Percentiles rank a stretch among this genome's conserved stretches.
Evolutionary conservation across 202 grass and related monocot genomes (phyloP).

Genomic region (Hordeum pubiflorum): DNA sequence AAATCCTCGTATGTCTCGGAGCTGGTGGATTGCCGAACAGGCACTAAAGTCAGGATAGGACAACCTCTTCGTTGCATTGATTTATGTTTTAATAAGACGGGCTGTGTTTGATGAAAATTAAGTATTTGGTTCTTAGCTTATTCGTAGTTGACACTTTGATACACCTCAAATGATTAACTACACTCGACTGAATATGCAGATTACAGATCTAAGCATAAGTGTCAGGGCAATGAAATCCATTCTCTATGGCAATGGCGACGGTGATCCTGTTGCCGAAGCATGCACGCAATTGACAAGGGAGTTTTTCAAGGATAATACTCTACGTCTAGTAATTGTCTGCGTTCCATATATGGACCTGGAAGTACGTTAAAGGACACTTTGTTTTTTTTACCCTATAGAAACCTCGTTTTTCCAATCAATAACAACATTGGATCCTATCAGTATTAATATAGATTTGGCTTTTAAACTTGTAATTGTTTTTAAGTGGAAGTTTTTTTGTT

Average conservation of each 20-base stretch:
- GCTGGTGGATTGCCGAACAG: no score
- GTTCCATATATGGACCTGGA: constrained; percentile 45
- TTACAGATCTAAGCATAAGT: constrained; percentile 37
- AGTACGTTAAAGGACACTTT: constrained; percentile 20
- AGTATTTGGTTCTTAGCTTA: not conserved
- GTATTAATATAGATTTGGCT: not conserved
- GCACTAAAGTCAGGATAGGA: not conserved
- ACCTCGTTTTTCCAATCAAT: not conserved
- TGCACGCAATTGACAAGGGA: constrained; percentile 44
- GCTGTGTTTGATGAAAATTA: not conserved
- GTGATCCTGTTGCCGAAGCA: constrained; percentile 39
- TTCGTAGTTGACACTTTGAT: not conserved
- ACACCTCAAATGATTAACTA: not conserved
- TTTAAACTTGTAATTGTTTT: not conserved
- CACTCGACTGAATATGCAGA: constrained; percentile 15
- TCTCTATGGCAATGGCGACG: constrained; percentile 52
- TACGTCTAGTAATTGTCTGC: constrained; percentile 39
- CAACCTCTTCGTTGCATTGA: not conserved
- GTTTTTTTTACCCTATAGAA: not conserved
- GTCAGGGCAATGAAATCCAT: constrained; percentile 53
- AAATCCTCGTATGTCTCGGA: no score
- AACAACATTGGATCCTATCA: not conserved
- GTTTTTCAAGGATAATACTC: constrained; percentile 43
- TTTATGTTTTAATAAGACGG: no score
- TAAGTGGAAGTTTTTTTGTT: not conserved